Conservation (phyloP, 176 grass and related monocot species). For the Eragrostis curvula region DNA sequence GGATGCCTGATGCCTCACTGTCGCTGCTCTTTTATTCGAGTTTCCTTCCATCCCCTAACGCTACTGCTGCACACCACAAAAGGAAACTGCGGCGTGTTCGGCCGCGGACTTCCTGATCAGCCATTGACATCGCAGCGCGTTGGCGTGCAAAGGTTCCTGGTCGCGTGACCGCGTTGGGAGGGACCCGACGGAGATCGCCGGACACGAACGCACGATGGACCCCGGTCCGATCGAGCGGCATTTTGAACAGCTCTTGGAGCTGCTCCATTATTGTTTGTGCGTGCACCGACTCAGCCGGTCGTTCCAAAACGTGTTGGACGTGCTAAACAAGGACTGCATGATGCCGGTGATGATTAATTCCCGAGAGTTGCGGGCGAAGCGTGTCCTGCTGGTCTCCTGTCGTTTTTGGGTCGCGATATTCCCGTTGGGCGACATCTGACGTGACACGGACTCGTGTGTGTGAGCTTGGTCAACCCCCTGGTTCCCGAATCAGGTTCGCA, state of each 20-base stretch:
- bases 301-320: slow-evolving; percentile 13
- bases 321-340: background rate
- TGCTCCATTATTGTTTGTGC: background rate
- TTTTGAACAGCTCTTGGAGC: background rate
- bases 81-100: background rate
- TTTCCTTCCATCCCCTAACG: too few species aligned
- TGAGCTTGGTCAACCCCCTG: background rate
- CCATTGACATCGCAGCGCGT: background rate
- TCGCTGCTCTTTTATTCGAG: too few species aligned
- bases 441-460: background rate
- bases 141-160: background rate
- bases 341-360: too few species aligned
- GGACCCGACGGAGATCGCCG: too few species aligned
- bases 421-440: background rate
- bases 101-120: too few species aligned
- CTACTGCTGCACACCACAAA: background rate
- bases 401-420: background rate
- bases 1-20: too few species aligned
- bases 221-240: background rate
- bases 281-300: background rate
- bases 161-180: background rate
- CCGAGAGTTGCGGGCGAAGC: background rate
- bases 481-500: background rate
- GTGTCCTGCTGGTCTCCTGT: background rate
- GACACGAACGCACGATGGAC: background rate